These are phyloP conservation scores for Aristolochia californica DNA, from an alignment of 164 flowering plant species.

Conservation along the genomic window DNA sequence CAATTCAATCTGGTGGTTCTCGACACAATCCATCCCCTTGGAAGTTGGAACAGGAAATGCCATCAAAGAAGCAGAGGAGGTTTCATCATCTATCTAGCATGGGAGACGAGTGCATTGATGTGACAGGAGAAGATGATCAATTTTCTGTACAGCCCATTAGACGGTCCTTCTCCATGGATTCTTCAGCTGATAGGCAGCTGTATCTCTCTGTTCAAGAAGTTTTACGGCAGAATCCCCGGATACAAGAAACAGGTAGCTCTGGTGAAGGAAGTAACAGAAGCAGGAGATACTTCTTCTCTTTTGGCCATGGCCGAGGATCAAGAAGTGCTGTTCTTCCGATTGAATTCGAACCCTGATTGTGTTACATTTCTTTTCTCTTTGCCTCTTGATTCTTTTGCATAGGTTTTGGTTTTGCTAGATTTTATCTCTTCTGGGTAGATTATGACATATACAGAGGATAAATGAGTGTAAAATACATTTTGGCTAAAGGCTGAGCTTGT, in stretches of 20 bases:
- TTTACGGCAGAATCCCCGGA: conserved; percentile 26
- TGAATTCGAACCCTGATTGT: conserved; percentile 27
- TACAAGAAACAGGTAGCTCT: conserved; percentile 22
- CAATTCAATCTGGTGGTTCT: conserved; percentile 1
- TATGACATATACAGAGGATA: conserved; percentile 1
- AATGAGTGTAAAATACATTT: conserved; percentile 10
- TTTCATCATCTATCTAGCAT: conserved; percentile 42
- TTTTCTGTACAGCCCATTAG: conserved; percentile 59
- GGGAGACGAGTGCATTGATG: conserved; percentile 81
- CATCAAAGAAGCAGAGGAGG: conserved; percentile 26
- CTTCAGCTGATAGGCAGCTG: conserved; percentile 54
- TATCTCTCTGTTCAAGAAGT: conserved; percentile 56
- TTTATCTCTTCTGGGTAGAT: neutral
- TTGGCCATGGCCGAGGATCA: conserved; percentile 56
- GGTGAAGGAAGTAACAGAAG: conserved; percentile 29
- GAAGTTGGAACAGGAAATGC: conserved; percentile 25
- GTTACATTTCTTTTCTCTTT: conserved; percentile 1
- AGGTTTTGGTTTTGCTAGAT: neutral
- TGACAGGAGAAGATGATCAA: conserved; percentile 48
- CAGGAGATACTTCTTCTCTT: conserved; percentile 58
- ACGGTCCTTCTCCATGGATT: conserved; percentile 89
- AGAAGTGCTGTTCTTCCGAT: conserved; percentile 60
- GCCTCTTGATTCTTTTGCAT: neutral
- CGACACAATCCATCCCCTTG: conserved; percentile 23
- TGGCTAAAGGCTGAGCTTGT: neutral